Conservation (phyloP, 768 basidiomycete genomes). For the Polyporus arcularius region DNA sequence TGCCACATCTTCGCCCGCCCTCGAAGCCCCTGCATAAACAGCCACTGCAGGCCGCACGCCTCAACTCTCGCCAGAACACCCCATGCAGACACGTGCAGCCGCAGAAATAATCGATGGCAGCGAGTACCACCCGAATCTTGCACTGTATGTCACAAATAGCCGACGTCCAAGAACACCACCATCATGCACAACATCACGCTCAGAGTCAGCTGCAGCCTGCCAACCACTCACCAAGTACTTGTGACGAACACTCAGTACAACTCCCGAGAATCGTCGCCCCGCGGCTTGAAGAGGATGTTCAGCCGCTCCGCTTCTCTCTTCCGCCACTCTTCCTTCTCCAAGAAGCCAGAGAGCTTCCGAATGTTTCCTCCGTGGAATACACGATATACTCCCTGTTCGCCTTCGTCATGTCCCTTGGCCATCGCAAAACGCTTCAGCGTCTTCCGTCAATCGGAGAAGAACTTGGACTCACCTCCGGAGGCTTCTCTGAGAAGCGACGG, state of each 20-base stretch:
- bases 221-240: background rate
- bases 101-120: too few species aligned
- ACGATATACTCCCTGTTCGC: conserved; percentile 72
- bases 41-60: too few species aligned
- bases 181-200: background rate
- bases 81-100: too few species aligned
- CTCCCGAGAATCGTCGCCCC: conserved; percentile 65
- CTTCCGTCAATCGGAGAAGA: background rate
- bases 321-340: conserved; percentile 69
- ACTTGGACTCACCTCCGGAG: conserved; percentile 56
- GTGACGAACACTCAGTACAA: conserved; percentile 45
- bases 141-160: background rate
- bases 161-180: background rate
- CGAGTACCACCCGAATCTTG: background rate
- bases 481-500: conserved; percentile 72
- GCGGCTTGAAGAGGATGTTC: conserved; percentile 59
- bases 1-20: background rate
- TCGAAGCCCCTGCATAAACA: too few species aligned
- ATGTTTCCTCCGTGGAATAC: conserved; percentile 79
- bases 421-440: background rate
- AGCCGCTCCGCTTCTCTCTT: conserved; percentile 57
- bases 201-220: background rate
- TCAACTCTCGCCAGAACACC: too few species aligned
- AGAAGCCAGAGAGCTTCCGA: conserved; percentile 57
- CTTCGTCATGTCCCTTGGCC: conserved; percentile 59